Conservation (phyloP, 345 rosid species). For the Brassica cretica region DNA sequence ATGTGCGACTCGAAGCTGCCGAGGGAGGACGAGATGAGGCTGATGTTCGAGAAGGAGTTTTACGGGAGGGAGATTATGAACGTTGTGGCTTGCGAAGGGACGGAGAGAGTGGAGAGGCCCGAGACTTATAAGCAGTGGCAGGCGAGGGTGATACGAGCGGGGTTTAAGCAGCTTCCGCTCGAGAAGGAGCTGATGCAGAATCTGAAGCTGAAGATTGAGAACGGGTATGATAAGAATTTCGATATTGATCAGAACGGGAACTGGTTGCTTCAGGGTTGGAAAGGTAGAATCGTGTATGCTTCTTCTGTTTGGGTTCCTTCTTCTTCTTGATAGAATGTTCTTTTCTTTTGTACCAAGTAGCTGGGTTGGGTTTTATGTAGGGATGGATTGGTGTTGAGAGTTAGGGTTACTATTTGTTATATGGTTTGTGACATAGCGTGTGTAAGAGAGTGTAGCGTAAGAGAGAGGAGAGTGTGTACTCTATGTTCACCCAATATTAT, state of each 20-base stretch:
- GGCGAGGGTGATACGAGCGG: constrained; percentile 53
- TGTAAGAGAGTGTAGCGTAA: background rate
- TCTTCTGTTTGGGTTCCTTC: constrained; percentile 65
- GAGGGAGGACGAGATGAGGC: constrained; percentile 52
- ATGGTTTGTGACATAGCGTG: background rate
- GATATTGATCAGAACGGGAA: constrained; percentile 51
- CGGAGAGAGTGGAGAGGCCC: constrained; percentile 77
- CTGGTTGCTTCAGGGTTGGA: constrained; percentile 89
- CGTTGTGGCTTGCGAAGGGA: constrained; percentile 75
- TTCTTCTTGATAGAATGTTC: constrained; percentile 36
- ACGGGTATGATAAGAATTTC: constrained; percentile 52
- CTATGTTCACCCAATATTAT: background rate
- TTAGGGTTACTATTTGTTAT: background rate
- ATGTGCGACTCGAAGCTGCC: constrained; percentile 51
- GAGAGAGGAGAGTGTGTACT: background rate
- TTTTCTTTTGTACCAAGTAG: constrained; percentile 7
- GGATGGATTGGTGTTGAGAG: constrained; percentile 1
- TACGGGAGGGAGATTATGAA: constrained; percentile 61
- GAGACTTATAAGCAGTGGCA: constrained; percentile 90
- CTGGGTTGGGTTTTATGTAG: constrained; percentile 1
- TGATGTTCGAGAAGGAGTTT: constrained; percentile 65
- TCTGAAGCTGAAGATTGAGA: constrained; percentile 44
- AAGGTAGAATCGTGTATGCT: constrained; percentile 67
- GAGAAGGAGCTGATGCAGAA: constrained; percentile 48
- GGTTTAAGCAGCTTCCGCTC: constrained; percentile 63